Base-by-base conservation (phyloP, 345 rosid genomes). In the Brassica juncea region DNA sequence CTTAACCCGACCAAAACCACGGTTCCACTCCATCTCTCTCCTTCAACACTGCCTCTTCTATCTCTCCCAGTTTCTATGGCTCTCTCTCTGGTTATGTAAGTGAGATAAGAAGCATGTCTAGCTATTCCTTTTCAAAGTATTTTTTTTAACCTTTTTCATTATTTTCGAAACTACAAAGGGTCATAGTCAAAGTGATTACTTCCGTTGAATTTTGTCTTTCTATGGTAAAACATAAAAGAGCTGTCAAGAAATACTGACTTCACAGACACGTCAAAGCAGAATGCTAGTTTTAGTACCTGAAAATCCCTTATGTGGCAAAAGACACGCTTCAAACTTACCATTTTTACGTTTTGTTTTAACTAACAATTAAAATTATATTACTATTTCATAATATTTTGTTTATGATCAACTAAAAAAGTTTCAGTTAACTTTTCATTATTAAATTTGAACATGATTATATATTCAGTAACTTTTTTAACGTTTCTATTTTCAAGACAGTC, bases 271-370 rank as follows among this genome's bases (percentile, higher is more conserved):
- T 72, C 72, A 66, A 72, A 66, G 21, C 77, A 64, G 59, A 27
- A 61, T 65, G 66, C 72, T 71, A 12, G 49, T 64, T 77, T 35
- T 64, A 64, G 81, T 71, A 71, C 67, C 77, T 64, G 66, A 47
- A 12, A 47, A 47, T 47, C 55, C 23, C 67, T 49, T 6, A 49
- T 49, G 57, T 71, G 27, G 0, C 66, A 27, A 19, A 66, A 57
- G 15, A 30, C 61, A 19, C 23, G n/a, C 15, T 78, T 66, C 2
- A 19, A 8, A 31, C 49, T 66, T 72, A 0, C 62, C 39, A 4
- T 30, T 52, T 28, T 34, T 62, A 37, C 4, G 35, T 62, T 4
- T 39, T 57, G 28, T 66, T 55, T 25, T 60, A 4, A 11, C 52
- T 6, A 23, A 42, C 14, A 42, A 8, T 42, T 14, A 21, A 31